Evolutionary conservation across 148 eudicot genomes (phyloP).

Genomic region (Bassia scoparia): DNA sequence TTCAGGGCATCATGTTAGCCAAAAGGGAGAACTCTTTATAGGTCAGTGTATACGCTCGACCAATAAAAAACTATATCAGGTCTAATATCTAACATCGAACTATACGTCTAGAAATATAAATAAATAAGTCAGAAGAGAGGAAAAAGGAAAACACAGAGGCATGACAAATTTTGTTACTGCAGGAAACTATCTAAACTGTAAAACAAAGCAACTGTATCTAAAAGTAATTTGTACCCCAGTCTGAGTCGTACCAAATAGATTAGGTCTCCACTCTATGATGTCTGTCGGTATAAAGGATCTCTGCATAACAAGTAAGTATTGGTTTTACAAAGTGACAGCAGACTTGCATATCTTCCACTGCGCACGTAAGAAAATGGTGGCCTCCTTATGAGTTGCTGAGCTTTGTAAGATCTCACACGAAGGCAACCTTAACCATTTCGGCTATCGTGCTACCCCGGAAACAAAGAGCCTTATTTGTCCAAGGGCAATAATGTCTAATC

Average conservation of each 20-base stretch:
- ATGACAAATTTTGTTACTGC: not conserved
- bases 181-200: not conserved
- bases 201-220: slow-evolving; percentile 10
- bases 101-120: not conserved
- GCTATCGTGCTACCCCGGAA: not conserved
- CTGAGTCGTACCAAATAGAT: not conserved
- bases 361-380: not conserved
- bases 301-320: not conserved
- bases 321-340: not conserved
- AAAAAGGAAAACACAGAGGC: not conserved
- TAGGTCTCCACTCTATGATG: too few relatives aligned
- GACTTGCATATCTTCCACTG: not conserved
- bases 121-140: not conserved
- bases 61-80: not conserved
- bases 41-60: not conserved
- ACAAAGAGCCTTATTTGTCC: not conserved
- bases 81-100: too few relatives aligned
- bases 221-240: not conserved
- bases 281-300: slow-evolving; percentile 1
- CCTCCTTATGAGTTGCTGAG: slow-evolving; percentile 14
- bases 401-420: slow-evolving; percentile 29
- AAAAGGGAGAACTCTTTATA: too few relatives aligned
- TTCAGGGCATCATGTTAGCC: too few relatives aligned
- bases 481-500: slow-evolving; percentile 37
- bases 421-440: slow-evolving; percentile 16